A percentile compares a stretch with the other conserved stretches of the same genome.
phyloP scores from a whole-genome alignment of 2,329 filamentous ascomycete genomes.

The Blastomyces parvus region DNA sequence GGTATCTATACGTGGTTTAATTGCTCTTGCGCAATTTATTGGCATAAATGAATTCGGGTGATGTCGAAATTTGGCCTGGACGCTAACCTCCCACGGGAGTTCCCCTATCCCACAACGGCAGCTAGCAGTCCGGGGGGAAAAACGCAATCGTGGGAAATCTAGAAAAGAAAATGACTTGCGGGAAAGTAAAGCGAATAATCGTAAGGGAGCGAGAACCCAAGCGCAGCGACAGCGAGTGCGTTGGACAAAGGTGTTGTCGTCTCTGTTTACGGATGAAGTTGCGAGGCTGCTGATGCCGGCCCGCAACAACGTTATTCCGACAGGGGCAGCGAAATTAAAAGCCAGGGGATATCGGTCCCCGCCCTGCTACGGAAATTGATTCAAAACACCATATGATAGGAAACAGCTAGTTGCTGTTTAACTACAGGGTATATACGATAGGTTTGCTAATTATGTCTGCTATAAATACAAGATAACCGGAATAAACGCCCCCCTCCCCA shows the following conservation, averaged over 20 bases:
- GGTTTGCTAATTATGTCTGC: neutral
- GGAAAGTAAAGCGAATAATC: neutral
- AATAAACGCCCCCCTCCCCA: neutral
- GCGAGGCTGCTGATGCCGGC: neutral
- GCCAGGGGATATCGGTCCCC: neutral
- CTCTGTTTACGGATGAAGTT: neutral
- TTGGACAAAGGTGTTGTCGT: slow-evolving; percentile 4
- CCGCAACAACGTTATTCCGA: slow-evolving; percentile 4
- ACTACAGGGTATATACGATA: neutral
- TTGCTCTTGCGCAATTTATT: neutral
- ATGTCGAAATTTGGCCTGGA: neutral
- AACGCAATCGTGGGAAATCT: neutral
- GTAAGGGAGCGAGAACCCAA: neutral
- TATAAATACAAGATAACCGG: neutral
- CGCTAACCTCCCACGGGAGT: neutral
- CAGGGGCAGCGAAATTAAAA: neutral
- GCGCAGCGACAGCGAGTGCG: neutral
- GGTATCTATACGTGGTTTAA: neutral
- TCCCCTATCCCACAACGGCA: neutral
- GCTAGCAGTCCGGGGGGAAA: neutral
- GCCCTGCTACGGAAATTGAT: too few relatives aligned
- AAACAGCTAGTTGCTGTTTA: neutral
- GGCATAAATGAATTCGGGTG: neutral
- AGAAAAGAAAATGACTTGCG: neutral
- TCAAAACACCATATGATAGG: neutral